These are phyloP conservation scores for Penicillium nucicola DNA, from an alignment of 495 filamentous ascomycete species.

Conservation along the genomic window DNA sequence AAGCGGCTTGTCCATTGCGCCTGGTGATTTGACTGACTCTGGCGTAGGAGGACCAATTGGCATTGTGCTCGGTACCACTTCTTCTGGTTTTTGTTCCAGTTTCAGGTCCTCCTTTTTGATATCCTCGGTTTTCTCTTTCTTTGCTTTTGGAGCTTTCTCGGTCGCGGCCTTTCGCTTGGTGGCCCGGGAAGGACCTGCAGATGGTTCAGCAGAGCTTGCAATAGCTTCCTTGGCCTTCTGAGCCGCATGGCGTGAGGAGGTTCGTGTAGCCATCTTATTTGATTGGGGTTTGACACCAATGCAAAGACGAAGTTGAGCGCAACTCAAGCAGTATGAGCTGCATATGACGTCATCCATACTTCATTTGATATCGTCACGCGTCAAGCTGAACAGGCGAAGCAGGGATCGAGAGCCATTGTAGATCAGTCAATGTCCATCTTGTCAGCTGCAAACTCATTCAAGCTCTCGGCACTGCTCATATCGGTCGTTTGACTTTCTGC, in stretches of 20 bases:
- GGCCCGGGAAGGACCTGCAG: slow-evolving; percentile 19
- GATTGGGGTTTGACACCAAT: background rate
- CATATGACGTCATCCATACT: slow-evolving; percentile 25
- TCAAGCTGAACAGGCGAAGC: background rate
- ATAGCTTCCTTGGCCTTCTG: slow-evolving; percentile 47
- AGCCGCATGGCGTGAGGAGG: slow-evolving; percentile 42
- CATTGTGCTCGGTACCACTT: slow-evolving; percentile 22
- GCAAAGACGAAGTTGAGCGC: background rate
- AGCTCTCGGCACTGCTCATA: slow-evolving; percentile 5
- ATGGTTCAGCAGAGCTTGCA: slow-evolving; percentile 20
- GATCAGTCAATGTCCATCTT: slow-evolving; percentile 33
- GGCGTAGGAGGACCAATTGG: slow-evolving; percentile 15
- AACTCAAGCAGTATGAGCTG: slow-evolving; percentile 13
- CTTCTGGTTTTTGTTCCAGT: slow-evolving; percentile 28
- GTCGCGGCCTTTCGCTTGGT: slow-evolving; percentile 35
- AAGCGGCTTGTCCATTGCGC: background rate
- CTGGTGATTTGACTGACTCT: background rate
- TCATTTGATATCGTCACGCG: slow-evolving; percentile 10
- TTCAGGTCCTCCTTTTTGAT: background rate
- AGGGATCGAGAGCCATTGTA: background rate
- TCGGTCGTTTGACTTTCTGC: slow-evolving; percentile 20
- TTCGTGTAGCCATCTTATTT: slow-evolving; percentile 32
- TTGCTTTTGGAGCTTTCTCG: slow-evolving; percentile 24
- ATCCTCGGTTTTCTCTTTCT: slow-evolving; percentile 32
- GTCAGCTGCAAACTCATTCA: slow-evolving; percentile 14